Base-by-base conservation (phyloP, 805 yeast genomes). In the Sugiyamaella smithiae region DNA sequence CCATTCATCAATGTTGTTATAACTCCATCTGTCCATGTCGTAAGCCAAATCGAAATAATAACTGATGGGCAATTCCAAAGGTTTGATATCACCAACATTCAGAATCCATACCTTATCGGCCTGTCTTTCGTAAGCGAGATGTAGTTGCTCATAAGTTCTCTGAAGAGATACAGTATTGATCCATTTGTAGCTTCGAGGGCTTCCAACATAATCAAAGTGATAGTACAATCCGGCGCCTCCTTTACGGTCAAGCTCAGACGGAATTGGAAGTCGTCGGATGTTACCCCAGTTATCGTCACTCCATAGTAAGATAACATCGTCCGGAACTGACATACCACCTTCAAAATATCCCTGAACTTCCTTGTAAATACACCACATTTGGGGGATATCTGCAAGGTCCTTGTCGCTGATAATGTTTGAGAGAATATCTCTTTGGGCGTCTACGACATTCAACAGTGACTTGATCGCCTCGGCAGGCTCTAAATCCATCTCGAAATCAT, bases 221-320 rank as follows among this genome's bases (percentile, higher is more conserved):
- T 59, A 61, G 47, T 61, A 61, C 14, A 61, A 52, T 12, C 65
- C 65, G 16, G 65, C 64, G n/a, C 64, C 65, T n/a, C 65, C 65
- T 12, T 53, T 24, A 32, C 65, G 51, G 1, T 45, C 24, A 2
- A 51, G 55, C 43, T 61, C 64, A 40, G 55, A 46, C n/a, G 44
- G 57, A 4, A 50, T 38, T 8, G 64, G 64, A 26, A 61, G 48
- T 48, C 65, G 51, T 50, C 65, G 47, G 20, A 59, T 54, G 42
- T 61, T 61, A 16, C 65, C 65, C 59, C 59, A 61, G 32, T 61
- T 61, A 47, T 61, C 65, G 51, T 61, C 65, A 19, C 56, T 55
- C 65, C 65, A 61, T 29, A 61, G 56, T 36, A 61, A 50, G 22
- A 55, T 61, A 14, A 61, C 51, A 33, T 50, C 54, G 25, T 50